Conservation (phyloP, 1,284 basidiomycete genomes). For the Chondrostereum purpureum region DNA sequence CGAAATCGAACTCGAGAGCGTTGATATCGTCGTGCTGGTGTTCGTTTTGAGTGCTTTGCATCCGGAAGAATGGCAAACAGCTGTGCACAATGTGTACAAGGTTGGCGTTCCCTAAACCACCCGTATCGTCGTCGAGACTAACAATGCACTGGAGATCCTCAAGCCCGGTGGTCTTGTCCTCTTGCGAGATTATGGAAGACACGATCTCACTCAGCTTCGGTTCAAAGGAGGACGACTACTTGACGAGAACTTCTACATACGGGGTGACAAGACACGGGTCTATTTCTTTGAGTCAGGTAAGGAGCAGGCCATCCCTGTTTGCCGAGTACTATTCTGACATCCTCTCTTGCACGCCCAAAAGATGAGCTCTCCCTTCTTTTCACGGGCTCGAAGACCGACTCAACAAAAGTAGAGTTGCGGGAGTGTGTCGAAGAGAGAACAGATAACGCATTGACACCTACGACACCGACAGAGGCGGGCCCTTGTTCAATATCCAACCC, state of each 20-base stretch:
- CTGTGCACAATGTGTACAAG: slow-evolving; percentile 77
- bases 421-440: slow-evolving; percentile 24
- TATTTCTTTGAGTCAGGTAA: slow-evolving; percentile 88
- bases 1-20: slow-evolving; percentile 54
- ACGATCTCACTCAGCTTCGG: slow-evolving; percentile 90
- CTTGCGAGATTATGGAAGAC: slow-evolving; percentile 91
- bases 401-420: slow-evolving; percentile 8
- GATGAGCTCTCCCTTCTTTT: slow-evolving; percentile 82
- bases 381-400: slow-evolving; percentile 50
- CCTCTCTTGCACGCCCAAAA: slow-evolving; percentile 20
- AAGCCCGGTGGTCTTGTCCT: slow-evolving; percentile 85
- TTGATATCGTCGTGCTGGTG: slow-evolving; percentile 89
- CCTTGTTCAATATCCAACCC: too few species aligned
- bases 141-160: slow-evolving; percentile 73
- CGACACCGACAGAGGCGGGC: slow-evolving; percentile 12
- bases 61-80: slow-evolving; percentile 86
- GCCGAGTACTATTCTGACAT: too few species aligned
- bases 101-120: too few species aligned
- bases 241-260: slow-evolving; percentile 89
- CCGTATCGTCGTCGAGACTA: neutral
- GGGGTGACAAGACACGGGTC: slow-evolving; percentile 94
- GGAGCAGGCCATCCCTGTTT: slow-evolving; percentile 14
- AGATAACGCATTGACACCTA: slow-evolving; percentile 12
- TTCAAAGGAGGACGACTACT: slow-evolving; percentile 87
- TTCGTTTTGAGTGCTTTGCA: slow-evolving; percentile 95